Evolutionary conservation across 768 basidiomycete species (phyloP).

Genomic region (Paxillus ammoniavirescens): DNA sequence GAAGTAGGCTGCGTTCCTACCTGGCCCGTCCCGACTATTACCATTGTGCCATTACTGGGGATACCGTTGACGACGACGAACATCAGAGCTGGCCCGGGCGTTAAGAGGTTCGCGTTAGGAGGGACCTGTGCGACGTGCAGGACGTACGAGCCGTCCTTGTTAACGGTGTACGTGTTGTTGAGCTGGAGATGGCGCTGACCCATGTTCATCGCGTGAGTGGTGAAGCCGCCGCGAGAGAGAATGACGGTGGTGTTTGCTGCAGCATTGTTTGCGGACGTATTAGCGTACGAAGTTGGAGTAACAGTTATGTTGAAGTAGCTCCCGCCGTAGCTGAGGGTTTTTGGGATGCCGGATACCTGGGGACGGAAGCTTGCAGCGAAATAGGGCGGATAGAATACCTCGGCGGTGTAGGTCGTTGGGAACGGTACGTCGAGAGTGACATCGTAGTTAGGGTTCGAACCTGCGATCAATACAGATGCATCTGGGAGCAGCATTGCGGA

Average conservation of each 20-base stretch:
- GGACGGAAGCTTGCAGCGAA: constrained; percentile 73
- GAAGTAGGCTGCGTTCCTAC: constrained; percentile 68
- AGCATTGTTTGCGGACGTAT: constrained; percentile 58
- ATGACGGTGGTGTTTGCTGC: constrained; percentile 75
- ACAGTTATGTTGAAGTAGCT: constrained; percentile 72
- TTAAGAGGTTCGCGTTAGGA: constrained; percentile 81
- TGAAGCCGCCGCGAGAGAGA: constrained; percentile 81
- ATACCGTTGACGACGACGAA: constrained; percentile 85
- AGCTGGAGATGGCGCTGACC: constrained; percentile 80
- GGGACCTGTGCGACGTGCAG: constrained; percentile 82
- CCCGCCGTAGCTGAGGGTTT: constrained; percentile 83
- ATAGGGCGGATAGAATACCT: constrained; percentile 91
- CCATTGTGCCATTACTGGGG: constrained; percentile 73
- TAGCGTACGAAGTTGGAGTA: constrained; percentile 61
- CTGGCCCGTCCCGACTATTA: constrained; percentile 77
- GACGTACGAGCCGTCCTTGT: constrained; percentile 70
- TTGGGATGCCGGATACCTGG: constrained; percentile 63
- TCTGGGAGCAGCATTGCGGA: constrained; percentile 87
- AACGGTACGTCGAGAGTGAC: constrained; percentile 59
- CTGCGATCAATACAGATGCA: constrained; percentile 82
- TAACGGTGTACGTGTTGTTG: constrained; percentile 81
- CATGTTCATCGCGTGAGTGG: constrained; percentile 88
- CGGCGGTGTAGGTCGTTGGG: constrained; percentile 79
- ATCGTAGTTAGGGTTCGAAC: constrained; percentile 92
- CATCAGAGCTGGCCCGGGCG: constrained; percentile 84